These are phyloP conservation scores for Alternaria tenuissima DNA, from an alignment of 2,329 filamentous ascomycete genomes.

Conservation along the genomic window DNA sequence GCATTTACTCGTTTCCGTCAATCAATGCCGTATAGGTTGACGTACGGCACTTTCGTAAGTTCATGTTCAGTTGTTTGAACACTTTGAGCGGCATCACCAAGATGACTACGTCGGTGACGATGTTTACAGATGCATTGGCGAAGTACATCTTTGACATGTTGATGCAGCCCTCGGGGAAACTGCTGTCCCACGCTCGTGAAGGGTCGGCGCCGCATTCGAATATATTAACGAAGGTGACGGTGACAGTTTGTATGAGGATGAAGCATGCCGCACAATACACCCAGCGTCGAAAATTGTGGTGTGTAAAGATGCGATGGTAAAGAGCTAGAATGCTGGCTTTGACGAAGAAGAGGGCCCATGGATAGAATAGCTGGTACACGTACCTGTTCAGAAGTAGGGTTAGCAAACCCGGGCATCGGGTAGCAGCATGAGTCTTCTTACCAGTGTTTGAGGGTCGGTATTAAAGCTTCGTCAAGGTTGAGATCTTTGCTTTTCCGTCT, in stretches of 20 bases:
- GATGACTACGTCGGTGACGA: neutral
- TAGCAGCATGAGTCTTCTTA: neutral
- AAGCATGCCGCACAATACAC: neutral
- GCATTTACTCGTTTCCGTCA: neutral
- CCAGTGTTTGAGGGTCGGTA: neutral
- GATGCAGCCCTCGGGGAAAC: neutral
- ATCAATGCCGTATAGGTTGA: neutral
- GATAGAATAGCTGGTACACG: neutral
- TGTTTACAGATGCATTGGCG: neutral
- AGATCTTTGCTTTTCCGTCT: neutral
- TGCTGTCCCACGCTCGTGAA: neutral
- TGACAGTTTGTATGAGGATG: neutral
- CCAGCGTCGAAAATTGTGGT: neutral
- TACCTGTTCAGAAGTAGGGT: neutral
- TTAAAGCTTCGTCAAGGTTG: neutral
- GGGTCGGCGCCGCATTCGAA: neutral
- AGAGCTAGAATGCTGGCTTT: neutral
- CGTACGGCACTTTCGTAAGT: neutral
- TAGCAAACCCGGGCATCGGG: rapidly evolving
- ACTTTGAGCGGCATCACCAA: neutral
- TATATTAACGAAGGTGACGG: neutral
- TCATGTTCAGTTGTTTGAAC: neutral
- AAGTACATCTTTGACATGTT: neutral
- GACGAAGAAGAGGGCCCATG: neutral
- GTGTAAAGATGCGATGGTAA: neutral